phyloP scores from a whole-genome alignment of 306 rosid species.

The Vigna radiata region DNA sequence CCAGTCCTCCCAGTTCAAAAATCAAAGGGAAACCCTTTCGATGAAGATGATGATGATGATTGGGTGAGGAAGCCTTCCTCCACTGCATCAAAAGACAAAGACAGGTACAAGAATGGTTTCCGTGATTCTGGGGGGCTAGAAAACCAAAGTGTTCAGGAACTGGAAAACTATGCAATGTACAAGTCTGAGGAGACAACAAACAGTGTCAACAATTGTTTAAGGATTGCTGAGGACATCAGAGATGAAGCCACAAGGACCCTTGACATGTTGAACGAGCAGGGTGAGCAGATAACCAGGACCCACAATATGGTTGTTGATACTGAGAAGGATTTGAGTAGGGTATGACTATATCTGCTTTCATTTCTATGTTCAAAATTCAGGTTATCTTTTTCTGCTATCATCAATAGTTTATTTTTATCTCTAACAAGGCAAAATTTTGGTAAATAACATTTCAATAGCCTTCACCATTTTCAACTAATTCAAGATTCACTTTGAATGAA shows the following conservation, averaged over 20 bases:
- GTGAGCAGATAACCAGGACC: slow-evolving; percentile 89
- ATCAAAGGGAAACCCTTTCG: slow-evolving; percentile 55
- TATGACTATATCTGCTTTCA: slow-evolving; percentile 35
- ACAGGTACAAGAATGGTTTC: slow-evolving; percentile 59
- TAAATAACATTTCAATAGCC: neutral
- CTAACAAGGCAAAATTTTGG: neutral
- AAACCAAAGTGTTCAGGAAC: slow-evolving; percentile 77
- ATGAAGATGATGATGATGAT: slow-evolving; percentile 52
- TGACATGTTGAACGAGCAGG: slow-evolving; percentile 90
- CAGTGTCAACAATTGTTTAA: slow-evolving; percentile 72
- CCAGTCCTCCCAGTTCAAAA: slow-evolving; percentile 57
- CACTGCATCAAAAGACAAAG: slow-evolving; percentile 45
- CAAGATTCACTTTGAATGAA: neutral
- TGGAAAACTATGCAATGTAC: slow-evolving; percentile 75
- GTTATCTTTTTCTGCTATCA: neutral
- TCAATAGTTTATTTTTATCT: neutral
- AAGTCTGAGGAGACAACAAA: slow-evolving; percentile 86
- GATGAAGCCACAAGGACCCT: slow-evolving; percentile 85
- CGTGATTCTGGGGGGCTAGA: slow-evolving; percentile 70
- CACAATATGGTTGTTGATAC: slow-evolving; percentile 80
- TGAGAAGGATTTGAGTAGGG: slow-evolving; percentile 86
- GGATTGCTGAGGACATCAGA: slow-evolving; percentile 84
- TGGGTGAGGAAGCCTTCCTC: slow-evolving; percentile 57
- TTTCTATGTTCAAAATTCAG: neutral
- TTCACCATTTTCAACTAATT: slow-evolving; percentile 13